Evolutionary conservation across 768 basidiomycete species (phyloP).

Genomic region (Hygrocybe punicea): DNA sequence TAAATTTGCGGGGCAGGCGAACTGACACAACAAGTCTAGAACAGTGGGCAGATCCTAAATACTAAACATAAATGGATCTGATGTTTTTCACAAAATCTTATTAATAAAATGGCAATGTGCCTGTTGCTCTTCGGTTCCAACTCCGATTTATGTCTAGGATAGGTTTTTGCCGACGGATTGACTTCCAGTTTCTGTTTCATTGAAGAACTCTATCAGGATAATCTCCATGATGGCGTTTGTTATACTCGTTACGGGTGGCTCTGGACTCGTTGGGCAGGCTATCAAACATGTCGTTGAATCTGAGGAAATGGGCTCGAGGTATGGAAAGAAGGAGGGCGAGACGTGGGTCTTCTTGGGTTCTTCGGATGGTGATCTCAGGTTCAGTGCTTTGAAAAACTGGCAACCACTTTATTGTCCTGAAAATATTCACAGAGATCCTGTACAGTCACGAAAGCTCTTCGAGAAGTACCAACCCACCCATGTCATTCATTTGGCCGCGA

Average conservation of each 20-base stretch:
- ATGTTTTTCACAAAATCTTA: no score
- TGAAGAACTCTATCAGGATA: neutral
- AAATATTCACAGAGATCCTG: slow-evolving; percentile 52
- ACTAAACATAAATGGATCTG: no score
- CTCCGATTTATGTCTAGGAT: no score
- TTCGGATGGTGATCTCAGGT: slow-evolving; percentile 84
- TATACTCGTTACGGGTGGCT: slow-evolving; percentile 80
- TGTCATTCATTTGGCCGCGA: slow-evolving; percentile 94
- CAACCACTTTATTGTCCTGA: slow-evolving; percentile 4
- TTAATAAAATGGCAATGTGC: no score
- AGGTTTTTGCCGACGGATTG: no score
- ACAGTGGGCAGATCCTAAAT: no score
- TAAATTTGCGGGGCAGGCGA: no score
- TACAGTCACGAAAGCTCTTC: slow-evolving; percentile 67
- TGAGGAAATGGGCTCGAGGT: slow-evolving; percentile 73
- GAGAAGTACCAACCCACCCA: slow-evolving; percentile 92
- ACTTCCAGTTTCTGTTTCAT: no score
- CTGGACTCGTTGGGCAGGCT: slow-evolving; percentile 81
- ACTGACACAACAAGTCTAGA: no score
- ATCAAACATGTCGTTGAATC: slow-evolving; percentile 74
- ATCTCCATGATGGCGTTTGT: slow-evolving; percentile 39
- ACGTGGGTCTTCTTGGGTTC: slow-evolving; percentile 82
- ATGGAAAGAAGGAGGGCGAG: slow-evolving; percentile 73
- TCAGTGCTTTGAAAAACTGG: slow-evolving; percentile 1
- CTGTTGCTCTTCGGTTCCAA: no score